phyloP scores from a whole-genome alignment of 2,329 filamentous ascomycete genomes.

The Trichocomaceae sp. region DNA sequence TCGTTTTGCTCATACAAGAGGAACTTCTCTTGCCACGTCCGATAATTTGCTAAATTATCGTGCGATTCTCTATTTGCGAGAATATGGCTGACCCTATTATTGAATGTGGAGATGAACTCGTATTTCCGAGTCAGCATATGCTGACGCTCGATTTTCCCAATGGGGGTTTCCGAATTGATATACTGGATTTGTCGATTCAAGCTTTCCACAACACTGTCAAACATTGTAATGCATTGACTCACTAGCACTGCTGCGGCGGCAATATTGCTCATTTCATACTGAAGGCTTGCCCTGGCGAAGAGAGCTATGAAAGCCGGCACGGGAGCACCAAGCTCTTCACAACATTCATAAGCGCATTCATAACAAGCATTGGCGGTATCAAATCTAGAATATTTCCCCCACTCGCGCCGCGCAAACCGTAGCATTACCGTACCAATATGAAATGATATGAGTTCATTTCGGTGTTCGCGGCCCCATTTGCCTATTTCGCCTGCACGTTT shows the following conservation, averaged over 20 bases:
- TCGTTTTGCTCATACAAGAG: slow-evolving; percentile 4
- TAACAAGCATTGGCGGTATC: slow-evolving; percentile 16
- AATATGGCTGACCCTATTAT: neutral
- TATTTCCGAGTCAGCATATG: slow-evolving; percentile 15
- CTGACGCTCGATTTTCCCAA: slow-evolving; percentile 12
- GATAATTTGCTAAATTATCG: neutral
- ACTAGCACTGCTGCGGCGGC: slow-evolving; percentile 11
- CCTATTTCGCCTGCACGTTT: slow-evolving; percentile 16
- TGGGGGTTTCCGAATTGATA: neutral
- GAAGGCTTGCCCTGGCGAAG: slow-evolving; percentile 13
- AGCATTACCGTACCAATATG: slow-evolving; percentile 16
- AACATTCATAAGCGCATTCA: slow-evolving; percentile 19
- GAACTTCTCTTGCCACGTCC: slow-evolving; percentile 1
- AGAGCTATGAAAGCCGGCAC: slow-evolving; percentile 18
- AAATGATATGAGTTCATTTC: slow-evolving; percentile 17
- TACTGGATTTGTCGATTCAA: neutral
- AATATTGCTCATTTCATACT: slow-evolving; percentile 17
- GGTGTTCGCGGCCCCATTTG: slow-evolving; percentile 15
- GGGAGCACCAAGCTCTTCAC: slow-evolving; percentile 12
- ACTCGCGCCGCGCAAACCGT: slow-evolving; percentile 19
- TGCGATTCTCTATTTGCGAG: neutral
- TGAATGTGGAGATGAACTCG: slow-evolving; percentile 8
- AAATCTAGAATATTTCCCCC: slow-evolving; percentile 18
- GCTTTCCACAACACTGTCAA: slow-evolving; percentile 14
- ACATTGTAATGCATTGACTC: slow-evolving; percentile 16